Conservation (phyloP, 805 yeast genomes). For the Pichia gijzeniarum region DNA sequence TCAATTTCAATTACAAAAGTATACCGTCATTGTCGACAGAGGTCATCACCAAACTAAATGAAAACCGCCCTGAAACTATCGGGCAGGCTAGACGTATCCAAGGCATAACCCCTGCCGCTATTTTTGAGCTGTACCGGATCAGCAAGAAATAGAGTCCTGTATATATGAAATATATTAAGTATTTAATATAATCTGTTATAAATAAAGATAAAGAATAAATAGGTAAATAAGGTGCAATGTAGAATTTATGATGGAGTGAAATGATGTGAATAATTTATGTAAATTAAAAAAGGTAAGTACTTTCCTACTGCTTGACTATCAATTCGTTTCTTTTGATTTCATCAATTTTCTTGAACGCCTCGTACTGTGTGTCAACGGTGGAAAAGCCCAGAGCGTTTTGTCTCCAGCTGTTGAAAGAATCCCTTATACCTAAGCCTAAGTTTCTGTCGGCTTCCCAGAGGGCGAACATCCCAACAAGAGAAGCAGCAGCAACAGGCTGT, state of each 20-base stretch:
- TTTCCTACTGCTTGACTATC: slow-evolving; percentile 2
- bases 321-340: slow-evolving; percentile 24
- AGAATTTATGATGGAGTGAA: not conserved
- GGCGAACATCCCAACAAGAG: slow-evolving; percentile 27
- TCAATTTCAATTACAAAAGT: slow-evolving; percentile 51
- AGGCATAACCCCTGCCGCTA: slow-evolving; percentile 92
- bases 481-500: slow-evolving; percentile 33
- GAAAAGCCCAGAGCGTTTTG: slow-evolving; percentile 30
- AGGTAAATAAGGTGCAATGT: not conserved
- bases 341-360: slow-evolving; percentile 29
- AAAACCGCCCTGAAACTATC: slow-evolving; percentile 77
- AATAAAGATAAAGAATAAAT: not conserved
- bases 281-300: not conserved
- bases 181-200: too few relatives aligned
- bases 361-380: slow-evolving; percentile 26
- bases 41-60: slow-evolving; percentile 60
- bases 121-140: slow-evolving; percentile 67
- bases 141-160: slow-evolving; percentile 26
- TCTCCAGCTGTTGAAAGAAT: slow-evolving; percentile 23
- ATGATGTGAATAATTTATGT: not conserved
- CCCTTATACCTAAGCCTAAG: slow-evolving; percentile 28
- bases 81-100: slow-evolving; percentile 95
- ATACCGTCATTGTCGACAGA: slow-evolving; percentile 69
- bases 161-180: too few relatives aligned
- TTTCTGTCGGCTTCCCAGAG: slow-evolving; percentile 34